These are phyloP conservation scores for Russula abietina DNA, from an alignment of 768 basidiomycete species.

Conservation along the genomic window DNA sequence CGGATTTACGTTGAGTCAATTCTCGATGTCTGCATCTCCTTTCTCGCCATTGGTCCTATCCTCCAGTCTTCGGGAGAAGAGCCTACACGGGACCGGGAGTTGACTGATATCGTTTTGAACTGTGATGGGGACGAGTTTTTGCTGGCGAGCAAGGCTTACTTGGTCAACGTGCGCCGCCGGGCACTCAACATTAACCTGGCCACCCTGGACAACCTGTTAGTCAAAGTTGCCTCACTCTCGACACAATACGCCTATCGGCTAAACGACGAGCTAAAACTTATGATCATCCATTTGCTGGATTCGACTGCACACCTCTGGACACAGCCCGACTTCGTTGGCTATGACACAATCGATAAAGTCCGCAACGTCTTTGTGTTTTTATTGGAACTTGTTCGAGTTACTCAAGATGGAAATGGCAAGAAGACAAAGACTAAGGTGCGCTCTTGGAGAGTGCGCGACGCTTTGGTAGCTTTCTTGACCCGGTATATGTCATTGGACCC, in stretches of 20 bases:
- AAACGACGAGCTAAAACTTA: slow-evolving; percentile 46
- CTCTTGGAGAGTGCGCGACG: slow-evolving; percentile 66
- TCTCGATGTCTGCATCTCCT: slow-evolving; percentile 48
- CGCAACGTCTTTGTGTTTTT: slow-evolving; percentile 52
- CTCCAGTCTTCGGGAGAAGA: slow-evolving; percentile 55
- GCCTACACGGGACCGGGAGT: slow-evolving; percentile 54
- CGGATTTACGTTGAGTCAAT: slow-evolving; percentile 33
- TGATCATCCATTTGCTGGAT: slow-evolving; percentile 56
- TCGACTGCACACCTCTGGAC: slow-evolving; percentile 61
- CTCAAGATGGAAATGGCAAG: slow-evolving; percentile 8
- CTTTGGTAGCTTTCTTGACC: slow-evolving; percentile 59
- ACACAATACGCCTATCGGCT: slow-evolving; percentile 47
- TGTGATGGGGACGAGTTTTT: slow-evolving; percentile 53
- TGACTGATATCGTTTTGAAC: slow-evolving; percentile 47
- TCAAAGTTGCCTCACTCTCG: slow-evolving; percentile 48
- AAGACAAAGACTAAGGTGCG: slow-evolving; percentile 35
- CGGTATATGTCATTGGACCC: slow-evolving; percentile 58
- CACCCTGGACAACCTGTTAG: slow-evolving; percentile 49
- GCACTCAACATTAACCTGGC: slow-evolving; percentile 47
- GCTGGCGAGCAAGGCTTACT: slow-evolving; percentile 49
- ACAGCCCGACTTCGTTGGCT: slow-evolving; percentile 27
- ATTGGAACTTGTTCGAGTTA: slow-evolving; percentile 34
- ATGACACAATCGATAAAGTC: slow-evolving; percentile 39
- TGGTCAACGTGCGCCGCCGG: slow-evolving; percentile 49
- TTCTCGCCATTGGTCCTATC: slow-evolving; percentile 57